Evolutionary conservation across 2,329 filamentous ascomycete species (phyloP), one percentile per base, ranked within the genome.

Genomic region (Hymenoscyphus albidus): DNA sequence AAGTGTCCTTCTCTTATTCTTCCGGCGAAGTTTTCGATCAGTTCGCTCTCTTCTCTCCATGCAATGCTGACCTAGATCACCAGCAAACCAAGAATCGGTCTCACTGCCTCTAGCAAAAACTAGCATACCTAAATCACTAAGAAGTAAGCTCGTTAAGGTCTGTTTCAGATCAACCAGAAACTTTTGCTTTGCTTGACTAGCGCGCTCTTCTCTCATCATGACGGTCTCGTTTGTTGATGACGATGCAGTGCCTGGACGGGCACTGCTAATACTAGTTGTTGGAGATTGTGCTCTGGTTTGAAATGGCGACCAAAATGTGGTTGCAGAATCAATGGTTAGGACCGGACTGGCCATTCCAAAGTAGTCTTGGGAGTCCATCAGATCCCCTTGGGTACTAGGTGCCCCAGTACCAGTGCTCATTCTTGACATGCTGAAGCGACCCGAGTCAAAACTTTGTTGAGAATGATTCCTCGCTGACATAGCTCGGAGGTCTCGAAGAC

Each of bases 281-380:
- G 86, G 85, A 5, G 86, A 88, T 65, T 87, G 86, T 0, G 82
- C 81, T 62, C 85, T 79, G 0, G 85, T 82, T 65, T 91, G 89
- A 70, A 94, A 93, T 0, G 91, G 91, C 2, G 93, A 97, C 92
- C 93, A 97, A 74, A 94, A 96, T 0, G 92, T 95, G 16, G 87
- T 87, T 31, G 85, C 84, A 0, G 91, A 89, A 71, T 95, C 92
- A 65, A 89, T 88, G 0, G 89, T 88, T 55, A 90, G 80, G 0
- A 89, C 82, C 0, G 89, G 88, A 18, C 88, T 91, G 2, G 84
- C 82, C 71, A 84, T 74, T 65, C 91, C 83, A 77, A 96, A 85
- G 77, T 90, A 86, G 74, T 92, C 86, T 69, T 87, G 85, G 9
- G 86, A 85, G 72, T 93, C 89, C 32, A 89, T 81, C 6, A 88